A percentile compares a stretch with the other conserved stretches of the same genome.
Conservation (phyloP, 2,329 filamentous ascomycete genomes). For the Onygena corvina region DNA sequence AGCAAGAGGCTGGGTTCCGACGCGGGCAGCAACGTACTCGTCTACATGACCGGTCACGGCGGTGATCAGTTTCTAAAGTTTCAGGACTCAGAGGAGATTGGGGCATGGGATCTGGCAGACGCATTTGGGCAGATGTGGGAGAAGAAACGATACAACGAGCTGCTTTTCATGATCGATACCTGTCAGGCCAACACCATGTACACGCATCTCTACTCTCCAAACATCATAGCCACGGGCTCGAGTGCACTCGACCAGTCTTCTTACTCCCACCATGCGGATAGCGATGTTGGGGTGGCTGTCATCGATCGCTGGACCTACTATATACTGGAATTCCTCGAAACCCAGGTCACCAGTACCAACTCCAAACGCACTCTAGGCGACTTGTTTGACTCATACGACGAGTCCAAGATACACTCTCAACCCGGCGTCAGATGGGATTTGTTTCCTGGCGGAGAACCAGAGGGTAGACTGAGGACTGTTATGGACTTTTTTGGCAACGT, state of each 20-base stretch:
- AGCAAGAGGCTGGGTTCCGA: slow-evolving; percentile 91
- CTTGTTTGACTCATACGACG: slow-evolving; percentile 91
- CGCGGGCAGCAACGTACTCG: slow-evolving; percentile 88
- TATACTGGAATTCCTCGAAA: slow-evolving; percentile 92
- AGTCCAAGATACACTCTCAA: slow-evolving; percentile 83
- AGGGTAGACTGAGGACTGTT: slow-evolving; percentile 65
- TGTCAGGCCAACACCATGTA: slow-evolving; percentile 99
- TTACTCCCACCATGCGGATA: slow-evolving; percentile 95
- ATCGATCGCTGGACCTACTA: slow-evolving; percentile 99
- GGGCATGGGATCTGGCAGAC: slow-evolving; percentile 87
- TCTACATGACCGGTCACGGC: slow-evolving; percentile 98
- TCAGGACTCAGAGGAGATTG: slow-evolving; percentile 95
- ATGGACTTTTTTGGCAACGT: slow-evolving; percentile 99
- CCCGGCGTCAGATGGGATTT: slow-evolving; percentile 89
- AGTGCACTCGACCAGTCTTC: slow-evolving; percentile 91
- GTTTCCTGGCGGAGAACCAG: slow-evolving; percentile 72
- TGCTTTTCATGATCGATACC: slow-evolving; percentile 99
- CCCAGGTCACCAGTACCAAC: slow-evolving; percentile 70
- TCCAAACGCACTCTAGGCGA: slow-evolving; percentile 86
- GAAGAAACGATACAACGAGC: slow-evolving; percentile 97
- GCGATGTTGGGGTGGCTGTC: slow-evolving; percentile 92
- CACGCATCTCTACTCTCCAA: slow-evolving; percentile 92
- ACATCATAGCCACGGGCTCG: slow-evolving; percentile 95
- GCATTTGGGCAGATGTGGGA: slow-evolving; percentile 99
- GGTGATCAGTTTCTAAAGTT: slow-evolving; percentile 98